A percentile compares a stretch with the other conserved stretches of the same genome.
Evolutionary conservation across 2,329 filamentous ascomycete genomes (phyloP).

Genomic region (Beauveria caledonica): DNA sequence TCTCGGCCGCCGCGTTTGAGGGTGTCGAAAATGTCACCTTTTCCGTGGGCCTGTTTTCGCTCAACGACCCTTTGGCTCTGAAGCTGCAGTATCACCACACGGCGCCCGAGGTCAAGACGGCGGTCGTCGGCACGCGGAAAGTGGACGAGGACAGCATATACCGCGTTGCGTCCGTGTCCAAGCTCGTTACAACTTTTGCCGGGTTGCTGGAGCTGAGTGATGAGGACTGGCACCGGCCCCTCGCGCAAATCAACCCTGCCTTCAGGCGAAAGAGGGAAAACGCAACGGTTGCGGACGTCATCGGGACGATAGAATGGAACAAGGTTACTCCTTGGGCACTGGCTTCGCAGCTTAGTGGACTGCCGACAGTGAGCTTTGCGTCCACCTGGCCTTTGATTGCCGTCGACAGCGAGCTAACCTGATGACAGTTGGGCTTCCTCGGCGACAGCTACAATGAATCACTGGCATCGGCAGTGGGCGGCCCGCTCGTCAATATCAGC

Average conservation of each 20-base stretch:
- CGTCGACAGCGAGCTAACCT: not conserved
- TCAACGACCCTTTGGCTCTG: not conserved
- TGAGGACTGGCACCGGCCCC: constrained; percentile 1
- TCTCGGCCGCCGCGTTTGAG: not conserved
- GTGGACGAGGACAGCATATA: constrained; percentile 5
- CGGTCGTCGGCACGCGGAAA: not conserved
- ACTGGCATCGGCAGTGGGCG: not conserved
- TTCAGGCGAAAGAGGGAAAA: not conserved
- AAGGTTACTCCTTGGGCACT: constrained; percentile 5
- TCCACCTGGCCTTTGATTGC: no score
- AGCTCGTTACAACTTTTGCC: constrained; percentile 1
- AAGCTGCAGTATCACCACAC: constrained; percentile 4
- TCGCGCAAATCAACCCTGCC: not conserved
- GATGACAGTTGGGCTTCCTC: not conserved
- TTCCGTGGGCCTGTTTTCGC: constrained; percentile 4
- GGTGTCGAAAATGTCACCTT: constrained; percentile 4
- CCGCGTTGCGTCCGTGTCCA: constrained; percentile 3
- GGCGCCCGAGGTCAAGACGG: not conserved
- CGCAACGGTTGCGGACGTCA: not conserved
- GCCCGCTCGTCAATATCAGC: not conserved
- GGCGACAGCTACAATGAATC: not conserved
- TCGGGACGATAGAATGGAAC: not conserved
- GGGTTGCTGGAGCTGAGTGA: not conserved
- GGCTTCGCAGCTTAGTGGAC: constrained; percentile 5
- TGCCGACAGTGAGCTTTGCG: constrained; percentile 1